These are phyloP conservation scores for Aspergillus saccharolyticus DNA, from an alignment of 495 filamentous ascomycete species.

Conservation along the genomic window DNA sequence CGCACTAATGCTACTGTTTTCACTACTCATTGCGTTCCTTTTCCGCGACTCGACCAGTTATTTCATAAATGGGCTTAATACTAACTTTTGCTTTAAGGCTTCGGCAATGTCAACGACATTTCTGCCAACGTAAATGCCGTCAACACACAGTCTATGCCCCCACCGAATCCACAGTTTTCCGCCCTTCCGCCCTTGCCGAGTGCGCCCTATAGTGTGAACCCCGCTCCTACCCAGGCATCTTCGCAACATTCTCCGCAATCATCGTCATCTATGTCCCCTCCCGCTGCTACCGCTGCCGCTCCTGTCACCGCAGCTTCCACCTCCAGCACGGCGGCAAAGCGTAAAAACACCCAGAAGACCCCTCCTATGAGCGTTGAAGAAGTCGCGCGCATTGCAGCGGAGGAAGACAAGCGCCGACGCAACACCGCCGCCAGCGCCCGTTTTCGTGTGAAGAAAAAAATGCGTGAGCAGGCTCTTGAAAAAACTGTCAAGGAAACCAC, in stretches of 20 bases:
- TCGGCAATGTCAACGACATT: constrained; percentile 36
- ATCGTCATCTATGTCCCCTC: constrained; percentile 11
- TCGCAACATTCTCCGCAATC: constrained; percentile 19
- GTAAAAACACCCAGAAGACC: constrained; percentile 36
- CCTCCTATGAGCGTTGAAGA: constrained; percentile 36
- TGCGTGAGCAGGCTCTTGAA: constrained; percentile 90
- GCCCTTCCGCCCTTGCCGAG: constrained; percentile 20
- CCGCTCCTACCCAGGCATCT: constrained; percentile 22
- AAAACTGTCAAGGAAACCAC: constrained; percentile 82
- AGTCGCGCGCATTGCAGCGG: constrained; percentile 66
- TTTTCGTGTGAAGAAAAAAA: constrained; percentile 99
- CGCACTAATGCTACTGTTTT: not conserved
- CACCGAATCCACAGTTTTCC: constrained; percentile 29
- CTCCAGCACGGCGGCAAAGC: constrained; percentile 30
- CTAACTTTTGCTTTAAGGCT: constrained; percentile 28
- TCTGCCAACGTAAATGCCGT: constrained; percentile 25
- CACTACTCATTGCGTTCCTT: not conserved
- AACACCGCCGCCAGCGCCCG: constrained; percentile 94
- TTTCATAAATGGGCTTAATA: not conserved
- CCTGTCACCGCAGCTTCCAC: constrained; percentile 10
- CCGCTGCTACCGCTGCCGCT: constrained; percentile 13
- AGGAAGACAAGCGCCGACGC: constrained; percentile 95
- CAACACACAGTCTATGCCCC: constrained; percentile 21
- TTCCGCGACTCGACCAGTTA: not conserved
- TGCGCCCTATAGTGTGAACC: constrained; percentile 14